Evolutionary conservation across 345 rosid genomes (phyloP).

Genomic region (Rhodomyrtus tomentosa): DNA sequence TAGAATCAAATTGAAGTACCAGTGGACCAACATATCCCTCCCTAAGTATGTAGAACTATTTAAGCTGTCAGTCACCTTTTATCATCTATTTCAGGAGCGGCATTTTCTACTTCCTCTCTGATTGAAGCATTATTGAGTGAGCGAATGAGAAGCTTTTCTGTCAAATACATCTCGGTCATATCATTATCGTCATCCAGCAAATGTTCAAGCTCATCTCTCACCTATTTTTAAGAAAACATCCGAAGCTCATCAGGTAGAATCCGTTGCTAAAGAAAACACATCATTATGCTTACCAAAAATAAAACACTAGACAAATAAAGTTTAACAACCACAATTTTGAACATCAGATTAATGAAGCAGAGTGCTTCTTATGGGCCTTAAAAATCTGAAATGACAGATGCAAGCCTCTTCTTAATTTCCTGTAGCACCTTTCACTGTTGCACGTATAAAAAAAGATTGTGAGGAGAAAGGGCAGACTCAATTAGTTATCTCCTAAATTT

Average conservation of each 20-base stretch:
- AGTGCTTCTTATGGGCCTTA: neutral
- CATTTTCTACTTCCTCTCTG: constrained; percentile 5
- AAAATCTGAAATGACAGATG: neutral
- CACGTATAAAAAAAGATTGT: neutral
- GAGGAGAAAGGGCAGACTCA: neutral
- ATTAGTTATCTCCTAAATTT: neutral
- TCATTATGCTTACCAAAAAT: neutral
- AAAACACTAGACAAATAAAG: neutral
- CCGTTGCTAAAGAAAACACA: neutral
- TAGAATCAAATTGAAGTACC: neutral
- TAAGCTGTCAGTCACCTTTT: constrained; percentile 15
- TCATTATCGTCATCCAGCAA: constrained; percentile 50
- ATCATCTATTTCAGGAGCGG: constrained; percentile 10
- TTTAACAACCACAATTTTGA: neutral
- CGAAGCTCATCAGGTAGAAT: neutral
- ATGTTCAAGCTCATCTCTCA: constrained; percentile 54
- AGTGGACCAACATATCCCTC: neutral
- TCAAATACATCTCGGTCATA: constrained; percentile 50
- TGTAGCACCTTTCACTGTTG: neutral
- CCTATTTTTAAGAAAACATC: constrained; percentile 12
- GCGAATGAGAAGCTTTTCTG: constrained; percentile 26
- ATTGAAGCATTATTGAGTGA: constrained; percentile 10
- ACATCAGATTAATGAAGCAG: neutral
- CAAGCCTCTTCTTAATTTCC: neutral
- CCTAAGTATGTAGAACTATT: neutral